A percentile compares a stretch with the other conserved stretches of the same genome.
Evolutionary conservation across 2,329 filamentous ascomycete genomes (phyloP).

Genomic region (Aspergillus vadensis): DNA sequence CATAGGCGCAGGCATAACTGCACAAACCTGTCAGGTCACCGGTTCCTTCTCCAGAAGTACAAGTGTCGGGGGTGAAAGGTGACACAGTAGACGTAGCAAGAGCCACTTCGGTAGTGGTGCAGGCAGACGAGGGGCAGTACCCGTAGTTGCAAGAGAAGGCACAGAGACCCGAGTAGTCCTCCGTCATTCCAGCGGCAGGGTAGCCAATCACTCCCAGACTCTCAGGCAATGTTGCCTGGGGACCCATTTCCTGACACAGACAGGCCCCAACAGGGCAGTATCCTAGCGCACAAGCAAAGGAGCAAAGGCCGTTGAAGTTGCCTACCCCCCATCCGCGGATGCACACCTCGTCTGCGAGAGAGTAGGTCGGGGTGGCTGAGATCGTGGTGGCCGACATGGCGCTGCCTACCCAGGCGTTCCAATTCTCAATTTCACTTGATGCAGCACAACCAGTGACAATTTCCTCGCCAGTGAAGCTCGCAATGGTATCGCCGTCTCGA

Average conservation of each 20-base stretch:
- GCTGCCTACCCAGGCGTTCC: slow-evolving; percentile 7
- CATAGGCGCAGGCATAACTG: background rate
- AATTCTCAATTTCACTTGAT: background rate
- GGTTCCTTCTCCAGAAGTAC: background rate
- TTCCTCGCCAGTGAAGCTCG: background rate
- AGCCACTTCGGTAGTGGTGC: slow-evolving; percentile 12
- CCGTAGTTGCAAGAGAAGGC: slow-evolving; percentile 17
- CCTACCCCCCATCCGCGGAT: background rate
- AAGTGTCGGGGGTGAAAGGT: slow-evolving; percentile 9
- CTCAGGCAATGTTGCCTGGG: background rate
- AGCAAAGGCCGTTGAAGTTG: slow-evolving; percentile 2
- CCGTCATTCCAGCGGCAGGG: slow-evolving; percentile 12
- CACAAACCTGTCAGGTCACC: background rate
- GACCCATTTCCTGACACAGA: slow-evolving; percentile 8
- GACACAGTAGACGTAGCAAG: slow-evolving; percentile 14
- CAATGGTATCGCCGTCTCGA: background rate
- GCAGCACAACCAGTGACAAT: background rate
- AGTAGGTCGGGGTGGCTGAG: background rate
- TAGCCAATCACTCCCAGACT: slow-evolving; percentile 10
- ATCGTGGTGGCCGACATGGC: background rate
- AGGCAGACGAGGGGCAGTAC: slow-evolving; percentile 12
- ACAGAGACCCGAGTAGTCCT: slow-evolving; percentile 20
- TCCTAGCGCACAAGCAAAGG: background rate
- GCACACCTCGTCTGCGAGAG: slow-evolving; percentile 1
- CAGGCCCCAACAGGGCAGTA: slow-evolving; percentile 15